Evolutionary conservation across 2,329 filamentous ascomycete species (phyloP).

Genomic region (Colletotrichum sp.): DNA sequence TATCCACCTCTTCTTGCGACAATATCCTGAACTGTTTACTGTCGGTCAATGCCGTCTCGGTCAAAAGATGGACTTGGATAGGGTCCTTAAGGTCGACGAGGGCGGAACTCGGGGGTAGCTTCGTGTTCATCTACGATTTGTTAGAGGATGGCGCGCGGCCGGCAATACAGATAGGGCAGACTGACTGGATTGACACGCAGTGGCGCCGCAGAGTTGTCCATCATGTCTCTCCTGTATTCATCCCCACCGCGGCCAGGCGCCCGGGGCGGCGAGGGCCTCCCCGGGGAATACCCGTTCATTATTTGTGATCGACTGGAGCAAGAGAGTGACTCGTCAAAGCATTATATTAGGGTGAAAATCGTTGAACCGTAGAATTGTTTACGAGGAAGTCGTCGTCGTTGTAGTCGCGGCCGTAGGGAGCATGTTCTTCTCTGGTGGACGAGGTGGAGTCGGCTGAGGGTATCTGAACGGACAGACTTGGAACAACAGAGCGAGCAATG

Average conservation of each 20-base stretch:
- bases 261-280: conserved; percentile 33
- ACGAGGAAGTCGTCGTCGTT: not conserved
- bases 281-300: conserved; percentile 46
- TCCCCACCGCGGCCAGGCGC: conserved; percentile 50
- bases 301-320: conserved; percentile 4
- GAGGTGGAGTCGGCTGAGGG: not conserved
- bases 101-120: conserved; percentile 58
- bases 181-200: conserved; percentile 62
- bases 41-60: conserved; percentile 91
- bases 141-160: conserved; percentile 7
- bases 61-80: conserved; percentile 88
- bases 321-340: conserved; percentile 14
- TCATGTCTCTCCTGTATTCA: conserved; percentile 62
- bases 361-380: not conserved
- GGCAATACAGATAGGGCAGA: not conserved
- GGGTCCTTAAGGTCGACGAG: conserved; percentile 70
- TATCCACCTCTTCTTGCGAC: conserved; percentile 89
- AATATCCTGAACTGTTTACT: conserved; percentile 85
- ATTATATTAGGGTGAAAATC: conserved; percentile 16
- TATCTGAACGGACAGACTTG: not conserved
- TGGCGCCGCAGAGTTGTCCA: conserved; percentile 59
- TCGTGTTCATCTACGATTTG: conserved; percentile 50
- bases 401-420: conserved; percentile 6
- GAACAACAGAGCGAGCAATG: not conserved
- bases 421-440: not conserved